Conservation (phyloP, 2,329 filamentous ascomycete species). For the Grosmannia huntii region DNA sequence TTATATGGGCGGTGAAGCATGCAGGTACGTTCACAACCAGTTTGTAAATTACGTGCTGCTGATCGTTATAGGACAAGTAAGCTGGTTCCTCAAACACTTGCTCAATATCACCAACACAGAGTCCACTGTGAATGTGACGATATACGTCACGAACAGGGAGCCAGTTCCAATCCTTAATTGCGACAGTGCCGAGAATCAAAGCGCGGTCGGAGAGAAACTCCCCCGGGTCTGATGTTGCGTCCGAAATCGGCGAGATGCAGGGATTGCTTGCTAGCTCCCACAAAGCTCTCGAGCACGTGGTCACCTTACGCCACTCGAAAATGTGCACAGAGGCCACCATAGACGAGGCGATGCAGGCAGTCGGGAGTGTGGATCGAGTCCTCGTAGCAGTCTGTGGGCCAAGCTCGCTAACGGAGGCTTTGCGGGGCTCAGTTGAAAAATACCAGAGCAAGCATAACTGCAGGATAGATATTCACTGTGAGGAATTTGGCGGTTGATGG, state of each 20-base stretch:
- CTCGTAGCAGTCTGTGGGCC: slow-evolving; percentile 7
- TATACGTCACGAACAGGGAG: slow-evolving; percentile 5
- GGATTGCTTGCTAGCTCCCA: not conserved
- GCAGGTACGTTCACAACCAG: not conserved
- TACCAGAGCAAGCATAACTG: not conserved
- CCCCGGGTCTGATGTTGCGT: not conserved
- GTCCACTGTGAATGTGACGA: not conserved
- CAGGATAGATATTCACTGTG: slow-evolving; percentile 6
- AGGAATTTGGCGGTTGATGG: slow-evolving; percentile 1
- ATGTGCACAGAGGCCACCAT: not conserved
- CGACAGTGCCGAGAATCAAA: not conserved
- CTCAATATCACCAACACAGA: not conserved
- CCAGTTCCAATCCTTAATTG: not conserved
- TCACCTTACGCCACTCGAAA: not conserved
- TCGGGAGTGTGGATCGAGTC: not conserved
- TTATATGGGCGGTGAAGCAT: slow-evolving; percentile 8
- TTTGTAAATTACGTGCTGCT: not conserved
- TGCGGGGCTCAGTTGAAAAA: not conserved
- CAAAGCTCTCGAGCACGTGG: not conserved
- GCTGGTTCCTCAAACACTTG: slow-evolving; percentile 5
- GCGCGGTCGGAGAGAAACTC: not conserved
- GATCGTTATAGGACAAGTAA: not conserved
- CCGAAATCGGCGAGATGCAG: not conserved
- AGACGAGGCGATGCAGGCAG: not conserved
- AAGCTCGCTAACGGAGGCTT: not conserved